phyloP scores from a whole-genome alignment of 148 eudicot genomes.

The Rhododendron molle region DNA sequence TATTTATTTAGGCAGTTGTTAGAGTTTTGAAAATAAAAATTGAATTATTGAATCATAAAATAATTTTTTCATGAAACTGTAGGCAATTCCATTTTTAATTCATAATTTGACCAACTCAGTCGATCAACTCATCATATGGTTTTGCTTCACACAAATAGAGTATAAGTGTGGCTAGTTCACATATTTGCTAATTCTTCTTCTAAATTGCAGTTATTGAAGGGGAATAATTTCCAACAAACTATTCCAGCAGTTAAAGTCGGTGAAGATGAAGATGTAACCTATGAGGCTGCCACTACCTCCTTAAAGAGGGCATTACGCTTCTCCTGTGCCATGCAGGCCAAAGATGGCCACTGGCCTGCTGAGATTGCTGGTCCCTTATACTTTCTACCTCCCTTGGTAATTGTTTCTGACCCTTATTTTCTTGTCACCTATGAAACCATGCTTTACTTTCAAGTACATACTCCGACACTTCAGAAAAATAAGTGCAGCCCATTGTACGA shows the following conservation, averaged over 20 bases:
- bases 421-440: neutral
- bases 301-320: neutral
- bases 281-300: neutral
- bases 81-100: too few relatives aligned
- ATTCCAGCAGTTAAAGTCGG: slow-evolving; percentile 10
- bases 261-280: slow-evolving; percentile 10
- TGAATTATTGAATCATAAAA: too few relatives aligned
- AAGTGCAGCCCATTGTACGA: neutral
- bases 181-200: neutral
- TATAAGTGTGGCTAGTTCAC: neutral
- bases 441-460: neutral
- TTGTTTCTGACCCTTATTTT: neutral
- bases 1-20: too few relatives aligned
- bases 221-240: slow-evolving; percentile 14
- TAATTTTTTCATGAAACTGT: too few relatives aligned
- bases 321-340: slow-evolving; percentile 5
- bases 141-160: neutral
- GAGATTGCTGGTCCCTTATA: slow-evolving; percentile 7
- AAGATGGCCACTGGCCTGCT: slow-evolving; percentile 18
- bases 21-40: too few relatives aligned
- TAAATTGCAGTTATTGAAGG: slow-evolving; percentile 14
- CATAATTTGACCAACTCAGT: too few relatives aligned
- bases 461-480: neutral
- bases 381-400: slow-evolving; percentile 15
- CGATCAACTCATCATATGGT: too few relatives aligned